Conservation (phyloP, 192 early-diverging fungal genomes). For the Linderina pennispora region DNA sequence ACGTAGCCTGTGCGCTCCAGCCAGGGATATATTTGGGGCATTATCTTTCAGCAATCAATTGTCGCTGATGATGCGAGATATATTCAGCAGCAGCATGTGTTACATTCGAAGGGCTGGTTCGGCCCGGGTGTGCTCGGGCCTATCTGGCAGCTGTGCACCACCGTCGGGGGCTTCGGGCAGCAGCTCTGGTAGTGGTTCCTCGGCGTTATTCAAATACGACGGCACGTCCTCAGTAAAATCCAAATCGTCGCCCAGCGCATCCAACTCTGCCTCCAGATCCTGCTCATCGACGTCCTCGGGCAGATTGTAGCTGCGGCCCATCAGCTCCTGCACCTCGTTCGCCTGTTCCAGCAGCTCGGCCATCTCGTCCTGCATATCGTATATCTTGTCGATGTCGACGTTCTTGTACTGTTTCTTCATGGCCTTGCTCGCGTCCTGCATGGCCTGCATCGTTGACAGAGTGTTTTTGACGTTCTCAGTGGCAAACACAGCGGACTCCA, state of each 20-base stretch:
- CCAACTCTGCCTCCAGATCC: constrained; percentile 98
- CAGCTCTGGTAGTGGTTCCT: constrained; percentile 29
- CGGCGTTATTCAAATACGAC: constrained; percentile 27
- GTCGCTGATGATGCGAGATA: too few relatives aligned
- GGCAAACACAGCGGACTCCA: constrained; percentile 91
- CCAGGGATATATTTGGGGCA: too few relatives aligned
- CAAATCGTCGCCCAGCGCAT: constrained; percentile 92
- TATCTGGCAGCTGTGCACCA: constrained; percentile 11
- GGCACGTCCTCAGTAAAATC: constrained; percentile 51
- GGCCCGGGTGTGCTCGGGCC: neutral
- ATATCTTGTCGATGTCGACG: constrained; percentile 91
- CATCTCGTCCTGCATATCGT: constrained; percentile 94
- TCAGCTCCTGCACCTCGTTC: constrained; percentile 94
- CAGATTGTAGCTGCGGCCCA: constrained; percentile 85
- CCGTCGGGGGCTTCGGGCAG: constrained; percentile 27
- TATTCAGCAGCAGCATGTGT: too few relatives aligned
- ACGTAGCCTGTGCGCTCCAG: too few relatives aligned
- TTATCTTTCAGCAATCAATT: too few relatives aligned
- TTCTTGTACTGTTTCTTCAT: constrained; percentile 97
- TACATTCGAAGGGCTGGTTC: too few relatives aligned
- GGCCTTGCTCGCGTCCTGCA: constrained; percentile 91
- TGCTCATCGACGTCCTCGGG: constrained; percentile 95
- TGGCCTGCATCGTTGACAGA: constrained; percentile 93
- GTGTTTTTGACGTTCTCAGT: constrained; percentile 97
- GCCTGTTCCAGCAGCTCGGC: constrained; percentile 95